phyloP scores from a whole-genome alignment of 177 flowering plant species.

The Telopea speciosissima region DNA sequence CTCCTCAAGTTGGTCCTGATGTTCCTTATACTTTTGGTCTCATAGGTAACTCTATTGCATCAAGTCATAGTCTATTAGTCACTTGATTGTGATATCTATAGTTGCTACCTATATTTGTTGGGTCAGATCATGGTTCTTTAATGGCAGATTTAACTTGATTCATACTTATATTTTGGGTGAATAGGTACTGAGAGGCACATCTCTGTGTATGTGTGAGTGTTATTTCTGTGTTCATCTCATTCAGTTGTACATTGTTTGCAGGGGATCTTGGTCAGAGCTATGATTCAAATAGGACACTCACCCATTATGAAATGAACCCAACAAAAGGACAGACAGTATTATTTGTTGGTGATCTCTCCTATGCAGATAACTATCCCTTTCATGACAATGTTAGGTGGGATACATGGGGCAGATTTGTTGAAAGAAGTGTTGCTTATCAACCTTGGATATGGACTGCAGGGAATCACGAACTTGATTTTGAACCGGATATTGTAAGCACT shows the following conservation, averaged over 20 bases:
- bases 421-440: conserved; percentile 72
- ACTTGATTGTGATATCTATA: background rate
- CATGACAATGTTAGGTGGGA: conserved; percentile 77
- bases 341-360: conserved; percentile 75
- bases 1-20: conserved; percentile 57
- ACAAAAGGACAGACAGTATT: conserved; percentile 54
- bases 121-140: background rate
- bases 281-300: conserved; percentile 63
- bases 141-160: no score
- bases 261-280: conserved; percentile 84
- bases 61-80: background rate
- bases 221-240: conserved; percentile 1
- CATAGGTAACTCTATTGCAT: conserved; percentile 35
- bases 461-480: conserved; percentile 73
- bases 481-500: conserved; percentile 48
- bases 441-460: conserved; percentile 91
- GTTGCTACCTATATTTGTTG: background rate
- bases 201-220: background rate
- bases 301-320: conserved; percentile 59
- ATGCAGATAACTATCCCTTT: conserved; percentile 60
- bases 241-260: conserved; percentile 17
- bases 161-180: background rate
- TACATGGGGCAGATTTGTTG: conserved; percentile 71
- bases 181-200: background rate
- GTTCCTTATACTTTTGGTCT: conserved; percentile 64